A percentile compares a stretch with the other conserved stretches of the same genome.
These are phyloP conservation scores for Cercospora beticola DNA, from an alignment of 2,329 filamentous ascomycete species.

Conservation along the genomic window DNA sequence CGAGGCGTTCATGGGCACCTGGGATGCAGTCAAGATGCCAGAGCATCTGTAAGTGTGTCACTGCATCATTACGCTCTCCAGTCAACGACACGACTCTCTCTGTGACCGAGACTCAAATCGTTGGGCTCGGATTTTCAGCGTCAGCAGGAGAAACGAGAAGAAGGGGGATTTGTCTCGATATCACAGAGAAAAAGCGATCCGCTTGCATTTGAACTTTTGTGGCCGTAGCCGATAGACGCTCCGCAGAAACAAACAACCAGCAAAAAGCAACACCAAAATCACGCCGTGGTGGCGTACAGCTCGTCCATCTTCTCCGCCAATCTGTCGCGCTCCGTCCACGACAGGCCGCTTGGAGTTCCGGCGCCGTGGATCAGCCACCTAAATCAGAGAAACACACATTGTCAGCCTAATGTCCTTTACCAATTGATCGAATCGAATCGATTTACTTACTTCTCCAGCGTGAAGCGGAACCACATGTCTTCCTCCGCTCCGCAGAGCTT, in stretches of 20 bases:
- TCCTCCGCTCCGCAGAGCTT: constrained; percentile 1
- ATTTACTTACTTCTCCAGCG: neutral
- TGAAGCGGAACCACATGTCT: neutral
- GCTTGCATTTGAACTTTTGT: neutral
- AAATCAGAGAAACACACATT: neutral
- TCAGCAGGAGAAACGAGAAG: neutral
- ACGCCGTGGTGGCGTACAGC: neutral
- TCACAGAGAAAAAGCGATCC: neutral
- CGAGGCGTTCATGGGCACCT: neutral
- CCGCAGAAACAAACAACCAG: neutral
- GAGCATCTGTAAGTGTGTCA: neutral
- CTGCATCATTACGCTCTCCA: neutral
- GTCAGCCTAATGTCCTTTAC: neutral
- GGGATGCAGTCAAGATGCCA: neutral
- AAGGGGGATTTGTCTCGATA: neutral
- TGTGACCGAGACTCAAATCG: neutral
- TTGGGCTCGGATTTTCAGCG: neutral
- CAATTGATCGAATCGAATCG: neutral
- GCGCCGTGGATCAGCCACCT: neutral
- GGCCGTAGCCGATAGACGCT: neutral
- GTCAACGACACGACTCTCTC: neutral
- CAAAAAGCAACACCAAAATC: neutral
- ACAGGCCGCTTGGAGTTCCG: neutral
- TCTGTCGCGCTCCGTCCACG: neutral
- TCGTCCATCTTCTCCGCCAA: neutral